phyloP scores from a whole-genome alignment of 148 eudicot species.

The Spergularia bocconei region DNA sequence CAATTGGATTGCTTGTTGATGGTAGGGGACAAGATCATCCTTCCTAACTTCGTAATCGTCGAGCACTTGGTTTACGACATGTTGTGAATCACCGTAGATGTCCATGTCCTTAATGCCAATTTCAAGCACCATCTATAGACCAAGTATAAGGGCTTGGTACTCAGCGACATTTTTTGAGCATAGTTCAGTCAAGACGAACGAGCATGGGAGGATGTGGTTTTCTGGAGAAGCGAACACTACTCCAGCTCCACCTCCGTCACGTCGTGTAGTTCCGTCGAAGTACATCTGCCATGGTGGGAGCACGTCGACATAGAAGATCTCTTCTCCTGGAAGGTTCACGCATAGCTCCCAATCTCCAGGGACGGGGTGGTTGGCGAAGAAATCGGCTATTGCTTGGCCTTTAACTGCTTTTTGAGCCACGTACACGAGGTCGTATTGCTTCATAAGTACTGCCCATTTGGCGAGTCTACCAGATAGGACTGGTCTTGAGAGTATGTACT shows the following conservation, averaged over 20 bases:
- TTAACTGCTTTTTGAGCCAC: neutral
- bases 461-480: neutral
- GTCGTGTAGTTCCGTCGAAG: neutral
- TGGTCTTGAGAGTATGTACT: neutral
- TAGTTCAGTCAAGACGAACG: neutral
- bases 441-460: neutral
- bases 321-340: neutral
- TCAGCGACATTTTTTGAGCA: constrained; percentile 20
- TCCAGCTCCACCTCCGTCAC: neutral
- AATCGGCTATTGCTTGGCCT: neutral
- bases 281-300: neutral
- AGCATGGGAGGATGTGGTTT: neutral
- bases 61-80: neutral
- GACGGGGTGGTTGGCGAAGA: neutral
- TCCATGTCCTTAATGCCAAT: neutral
- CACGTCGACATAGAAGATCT: neutral
- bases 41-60: neutral
- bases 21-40: neutral
- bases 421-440: neutral
- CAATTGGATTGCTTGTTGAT: neutral
- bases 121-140: neutral
- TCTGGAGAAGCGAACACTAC: neutral
- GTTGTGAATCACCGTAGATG: neutral
- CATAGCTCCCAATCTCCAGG: neutral
- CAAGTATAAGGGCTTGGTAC: neutral